Percentiles rank a stretch among this genome's conserved stretches.
These are phyloP conservation scores for Sporothrix phasma DNA, from an alignment of 2,329 filamentous ascomycete species.

Conservation along the genomic window DNA sequence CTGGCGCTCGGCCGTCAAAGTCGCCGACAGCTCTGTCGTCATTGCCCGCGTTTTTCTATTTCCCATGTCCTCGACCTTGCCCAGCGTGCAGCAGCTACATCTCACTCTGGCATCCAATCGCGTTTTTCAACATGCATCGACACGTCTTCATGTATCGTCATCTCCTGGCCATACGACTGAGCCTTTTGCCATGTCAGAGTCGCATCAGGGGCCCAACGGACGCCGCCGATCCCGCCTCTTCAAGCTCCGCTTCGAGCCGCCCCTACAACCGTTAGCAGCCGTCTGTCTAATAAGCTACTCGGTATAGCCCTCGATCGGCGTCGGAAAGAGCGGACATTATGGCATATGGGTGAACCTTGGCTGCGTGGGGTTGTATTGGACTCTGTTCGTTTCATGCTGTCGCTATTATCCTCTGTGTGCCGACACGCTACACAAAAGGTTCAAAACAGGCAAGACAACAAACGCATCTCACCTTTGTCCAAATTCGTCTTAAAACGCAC, in stretches of 20 bases:
- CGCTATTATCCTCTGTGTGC: neutral
- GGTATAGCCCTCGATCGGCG: neutral
- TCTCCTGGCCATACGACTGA: neutral
- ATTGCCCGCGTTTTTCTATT: neutral
- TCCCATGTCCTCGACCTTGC: neutral
- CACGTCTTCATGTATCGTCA: conserved; percentile 2
- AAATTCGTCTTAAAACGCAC: neutral
- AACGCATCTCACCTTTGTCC: neutral
- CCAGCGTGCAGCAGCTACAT: neutral
- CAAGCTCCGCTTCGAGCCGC: conserved; percentile 7
- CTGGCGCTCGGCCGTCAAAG: neutral
- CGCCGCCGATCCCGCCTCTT: conserved; percentile 11
- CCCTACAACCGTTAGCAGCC: neutral
- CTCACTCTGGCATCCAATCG: neutral
- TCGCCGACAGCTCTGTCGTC: neutral
- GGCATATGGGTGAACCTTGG: neutral
- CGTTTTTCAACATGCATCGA: conserved; percentile 5
- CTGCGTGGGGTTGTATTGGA: neutral
- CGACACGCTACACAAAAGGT: neutral
- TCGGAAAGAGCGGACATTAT: conserved; percentile 8
- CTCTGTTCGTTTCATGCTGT: neutral
- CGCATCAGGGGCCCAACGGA: conserved; percentile 6
- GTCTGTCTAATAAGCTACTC: neutral
- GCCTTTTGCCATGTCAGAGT: conserved; percentile 14
- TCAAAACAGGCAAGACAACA: neutral